These are phyloP conservation scores for Vitrella brassicaformis DNA, from an alignment of 73 alveolate genomes.

Conservation along the genomic window DNA sequence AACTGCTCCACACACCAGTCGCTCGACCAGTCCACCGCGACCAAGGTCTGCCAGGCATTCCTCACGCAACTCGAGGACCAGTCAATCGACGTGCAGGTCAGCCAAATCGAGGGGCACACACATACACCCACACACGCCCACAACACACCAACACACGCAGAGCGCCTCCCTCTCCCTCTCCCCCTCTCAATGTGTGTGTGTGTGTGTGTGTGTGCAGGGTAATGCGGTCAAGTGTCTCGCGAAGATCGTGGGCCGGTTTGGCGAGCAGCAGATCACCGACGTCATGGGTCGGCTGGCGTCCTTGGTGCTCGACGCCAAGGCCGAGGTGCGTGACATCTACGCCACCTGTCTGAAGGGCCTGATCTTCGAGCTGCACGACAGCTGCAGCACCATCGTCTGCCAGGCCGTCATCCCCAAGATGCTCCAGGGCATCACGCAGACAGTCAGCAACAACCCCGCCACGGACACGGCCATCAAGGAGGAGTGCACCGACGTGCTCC, in stretches of 20 bases:
- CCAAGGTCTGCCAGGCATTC: constrained; percentile 28
- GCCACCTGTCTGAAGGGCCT: constrained; percentile 38
- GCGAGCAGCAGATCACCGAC: constrained; percentile 18
- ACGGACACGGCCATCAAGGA: constrained; percentile 23
- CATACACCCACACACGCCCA: not conserved
- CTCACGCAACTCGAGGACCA: constrained; percentile 34
- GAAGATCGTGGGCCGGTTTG: constrained; percentile 28
- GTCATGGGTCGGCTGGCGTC: not conserved
- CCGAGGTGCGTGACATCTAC: constrained; percentile 32
- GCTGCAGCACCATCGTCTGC: not conserved
- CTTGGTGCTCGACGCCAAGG: constrained; percentile 24
- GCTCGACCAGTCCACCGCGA: constrained; percentile 15
- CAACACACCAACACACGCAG: not conserved
- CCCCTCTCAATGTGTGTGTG: not conserved
- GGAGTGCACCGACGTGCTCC: constrained; percentile 35
- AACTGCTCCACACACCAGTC: no score
- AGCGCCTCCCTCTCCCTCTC: no score
- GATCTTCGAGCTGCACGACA: constrained; percentile 16
- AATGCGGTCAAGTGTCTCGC: constrained; percentile 25
- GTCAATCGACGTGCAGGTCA: constrained; percentile 34
- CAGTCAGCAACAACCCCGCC: no score
- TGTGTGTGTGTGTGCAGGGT: not conserved
- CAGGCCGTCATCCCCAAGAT: constrained; percentile 28
- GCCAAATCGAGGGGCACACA: constrained; percentile 1
- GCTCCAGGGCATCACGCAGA: constrained; percentile 36